These are phyloP conservation scores for Ganoderma resinaceum DNA, from an alignment of 1,284 basidiomycete genomes.

Conservation along the genomic window DNA sequence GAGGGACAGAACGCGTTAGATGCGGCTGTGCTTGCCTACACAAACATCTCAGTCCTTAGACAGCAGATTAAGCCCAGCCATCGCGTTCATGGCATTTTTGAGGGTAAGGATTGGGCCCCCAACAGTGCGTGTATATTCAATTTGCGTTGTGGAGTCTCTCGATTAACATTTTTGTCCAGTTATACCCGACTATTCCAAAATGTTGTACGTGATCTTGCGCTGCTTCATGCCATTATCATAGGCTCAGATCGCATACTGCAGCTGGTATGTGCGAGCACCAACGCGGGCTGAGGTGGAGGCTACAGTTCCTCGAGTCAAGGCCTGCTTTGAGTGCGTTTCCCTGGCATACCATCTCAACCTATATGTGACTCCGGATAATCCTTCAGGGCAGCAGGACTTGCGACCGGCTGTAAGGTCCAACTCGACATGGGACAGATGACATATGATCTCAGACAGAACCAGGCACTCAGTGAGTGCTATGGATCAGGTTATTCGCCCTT, in stretches of 20 bases:
- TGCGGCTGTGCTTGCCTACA: slow-evolving; percentile 85
- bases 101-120: slow-evolving; percentile 66
- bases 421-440: slow-evolving; percentile 53
- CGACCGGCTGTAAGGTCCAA: slow-evolving; percentile 71
- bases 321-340: slow-evolving; percentile 38
- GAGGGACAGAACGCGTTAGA: slow-evolving; percentile 88
- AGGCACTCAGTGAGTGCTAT: slow-evolving; percentile 54
- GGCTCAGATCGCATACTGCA: slow-evolving; percentile 7
- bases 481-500: not conserved
- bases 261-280: slow-evolving; percentile 71
- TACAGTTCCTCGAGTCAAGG: slow-evolving; percentile 43
- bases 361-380: not conserved
- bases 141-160: not conserved
- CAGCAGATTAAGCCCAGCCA: slow-evolving; percentile 66
- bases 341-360: slow-evolving; percentile 39
- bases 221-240: not conserved
- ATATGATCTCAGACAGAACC: slow-evolving; percentile 60
- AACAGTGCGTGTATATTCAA: slow-evolving; percentile 56
- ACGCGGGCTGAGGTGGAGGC: slow-evolving; percentile 59
- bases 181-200: slow-evolving; percentile 79
- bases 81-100: slow-evolving; percentile 73
- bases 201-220: slow-evolving; percentile 47
- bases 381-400: slow-evolving; percentile 69
- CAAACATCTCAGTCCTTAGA: slow-evolving; percentile 74
- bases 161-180: slow-evolving; percentile 48